Evolutionary conservation across 495 filamentous ascomycete species (phyloP).

Genomic region (Daldinia childiae): DNA sequence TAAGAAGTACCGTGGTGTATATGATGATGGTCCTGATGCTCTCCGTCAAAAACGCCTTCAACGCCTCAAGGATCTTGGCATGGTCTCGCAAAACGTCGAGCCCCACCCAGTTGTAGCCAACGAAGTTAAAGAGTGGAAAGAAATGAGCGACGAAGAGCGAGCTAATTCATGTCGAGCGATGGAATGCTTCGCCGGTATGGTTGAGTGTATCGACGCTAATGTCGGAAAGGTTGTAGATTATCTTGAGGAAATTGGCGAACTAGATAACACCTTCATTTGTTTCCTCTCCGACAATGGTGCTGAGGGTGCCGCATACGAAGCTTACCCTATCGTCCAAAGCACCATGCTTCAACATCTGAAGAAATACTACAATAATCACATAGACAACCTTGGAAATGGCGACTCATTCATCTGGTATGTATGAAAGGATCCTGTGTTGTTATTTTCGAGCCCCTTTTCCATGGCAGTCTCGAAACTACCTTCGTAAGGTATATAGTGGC

Average conservation of each 20-base stretch:
- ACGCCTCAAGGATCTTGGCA: slow-evolving; percentile 62
- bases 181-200: slow-evolving; percentile 71
- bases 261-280: slow-evolving; percentile 71
- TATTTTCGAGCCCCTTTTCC: no score
- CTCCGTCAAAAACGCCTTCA: slow-evolving; percentile 62
- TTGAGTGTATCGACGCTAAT: slow-evolving; percentile 69
- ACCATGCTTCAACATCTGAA: slow-evolving; percentile 63
- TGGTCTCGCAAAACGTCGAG: slow-evolving; percentile 63
- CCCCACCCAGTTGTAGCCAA: slow-evolving; percentile 66
- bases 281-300: slow-evolving; percentile 74
- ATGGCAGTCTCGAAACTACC: no score
- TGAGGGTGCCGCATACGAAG: slow-evolving; percentile 71
- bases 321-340: slow-evolving; percentile 64
- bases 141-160: slow-evolving; percentile 62
- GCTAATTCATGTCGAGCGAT: slow-evolving; percentile 65
- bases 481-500: no score
- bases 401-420: slow-evolving; percentile 67
- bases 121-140: slow-evolving; percentile 65
- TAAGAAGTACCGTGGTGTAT: slow-evolving; percentile 64
- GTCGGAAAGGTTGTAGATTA: slow-evolving; percentile 70
- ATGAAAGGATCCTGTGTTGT: no score
- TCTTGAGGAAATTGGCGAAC: slow-evolving; percentile 65
- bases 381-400: slow-evolving; percentile 69
- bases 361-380: slow-evolving; percentile 69
- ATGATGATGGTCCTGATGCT: slow-evolving; percentile 66